Base-by-base conservation (phyloP, 139 green algal species). In the Chlorella sp. region DNA sequence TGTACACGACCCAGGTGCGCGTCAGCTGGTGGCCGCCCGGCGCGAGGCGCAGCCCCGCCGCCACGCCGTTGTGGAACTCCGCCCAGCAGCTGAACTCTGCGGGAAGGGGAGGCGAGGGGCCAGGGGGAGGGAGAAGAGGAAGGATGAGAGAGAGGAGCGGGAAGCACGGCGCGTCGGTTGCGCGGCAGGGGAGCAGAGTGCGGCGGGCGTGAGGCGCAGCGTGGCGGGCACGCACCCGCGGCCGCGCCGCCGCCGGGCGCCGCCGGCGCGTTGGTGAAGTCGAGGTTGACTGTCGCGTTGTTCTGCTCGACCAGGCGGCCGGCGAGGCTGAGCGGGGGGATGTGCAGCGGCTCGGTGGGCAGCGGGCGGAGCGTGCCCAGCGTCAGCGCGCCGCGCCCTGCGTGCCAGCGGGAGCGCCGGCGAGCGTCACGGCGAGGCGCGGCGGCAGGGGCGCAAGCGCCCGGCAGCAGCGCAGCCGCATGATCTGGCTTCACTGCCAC, bases 21-120 rank as follows among this genome's bases (percentile, higher is more conserved):
- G 79, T 93, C 27, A 97, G 75, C 45, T 77, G 67, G 62, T 73
- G 77, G 38, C 53, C 70, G 31, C 73, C 79, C n/a, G 71, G 77
- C 5, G 84, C 86, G 33, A 97, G 69, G 17, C 85, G 67, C 58
- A 98, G 74, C 14, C 89, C 93, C 56, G 90, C 83, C 0, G 93
- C 92, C 17, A 90, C 92, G 8, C 94, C 96, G 73, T 98, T 98
- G 90, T 99, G 95, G 83, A 99, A 99, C 82, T 99, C 93, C 2
- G 95, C 91, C 96, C 96, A 99, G 1, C 87, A 91, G 0, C 88
- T 94, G 31, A 93, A 62, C 40, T n/a, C n/a, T n/a, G n/a, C n/a
- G n/a, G n/a, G n/a, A n/a, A n/a, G n/a, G n/a, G n/a, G n/a, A n/a
- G n/a, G n/a, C n/a, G n/a, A n/a, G n/a, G n/a, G n/a, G n/a, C n/a